A percentile compares a stretch with the other conserved stretches of the same genome.
phyloP scores from a whole-genome alignment of 257 asterid genomes.

The Nicotiana otophora region DNA sequence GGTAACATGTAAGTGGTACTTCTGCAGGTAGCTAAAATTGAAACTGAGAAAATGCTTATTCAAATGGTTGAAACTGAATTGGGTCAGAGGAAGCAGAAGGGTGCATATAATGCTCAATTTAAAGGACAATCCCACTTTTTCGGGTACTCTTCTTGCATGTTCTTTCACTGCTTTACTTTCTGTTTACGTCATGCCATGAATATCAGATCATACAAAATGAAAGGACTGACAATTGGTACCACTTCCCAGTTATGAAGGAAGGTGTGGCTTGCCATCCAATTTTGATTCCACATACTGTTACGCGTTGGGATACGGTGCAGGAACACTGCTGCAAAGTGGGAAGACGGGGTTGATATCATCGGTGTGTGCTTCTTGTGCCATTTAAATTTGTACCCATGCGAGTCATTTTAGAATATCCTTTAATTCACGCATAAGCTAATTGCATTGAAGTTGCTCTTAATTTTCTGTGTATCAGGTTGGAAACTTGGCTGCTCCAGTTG shows the following conservation, averaged over 20 bases:
- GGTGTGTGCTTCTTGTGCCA: slow-evolving; percentile 24
- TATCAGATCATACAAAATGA: background rate
- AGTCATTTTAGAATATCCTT: background rate
- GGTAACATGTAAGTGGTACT: background rate
- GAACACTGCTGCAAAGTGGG: slow-evolving; percentile 71
- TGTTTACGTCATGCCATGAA: background rate
- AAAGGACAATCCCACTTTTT: slow-evolving; percentile 95
- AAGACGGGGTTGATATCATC: slow-evolving; percentile 84
- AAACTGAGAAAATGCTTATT: slow-evolving; percentile 93
- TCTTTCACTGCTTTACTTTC: background rate
- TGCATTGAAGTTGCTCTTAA: background rate
- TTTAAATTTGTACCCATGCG: background rate
- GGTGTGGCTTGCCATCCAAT: slow-evolving; percentile 95
- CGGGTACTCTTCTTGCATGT: slow-evolving; percentile 41
- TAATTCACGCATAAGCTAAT: background rate
- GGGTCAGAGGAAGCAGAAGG: slow-evolving; percentile 60
- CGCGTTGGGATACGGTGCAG: slow-evolving; percentile 78
- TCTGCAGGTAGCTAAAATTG: slow-evolving; percentile 87
- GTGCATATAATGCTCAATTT: slow-evolving; percentile 59
- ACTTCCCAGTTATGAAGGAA: slow-evolving; percentile 71
- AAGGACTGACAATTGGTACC: background rate
- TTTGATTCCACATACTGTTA: slow-evolving; percentile 89
- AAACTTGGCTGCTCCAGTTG: slow-evolving; percentile 89
- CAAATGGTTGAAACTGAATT: slow-evolving; percentile 98
- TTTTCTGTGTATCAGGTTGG: slow-evolving; percentile 57